Base-by-base conservation (phyloP, 768 basidiomycete species). In the Mycena latifolia region DNA sequence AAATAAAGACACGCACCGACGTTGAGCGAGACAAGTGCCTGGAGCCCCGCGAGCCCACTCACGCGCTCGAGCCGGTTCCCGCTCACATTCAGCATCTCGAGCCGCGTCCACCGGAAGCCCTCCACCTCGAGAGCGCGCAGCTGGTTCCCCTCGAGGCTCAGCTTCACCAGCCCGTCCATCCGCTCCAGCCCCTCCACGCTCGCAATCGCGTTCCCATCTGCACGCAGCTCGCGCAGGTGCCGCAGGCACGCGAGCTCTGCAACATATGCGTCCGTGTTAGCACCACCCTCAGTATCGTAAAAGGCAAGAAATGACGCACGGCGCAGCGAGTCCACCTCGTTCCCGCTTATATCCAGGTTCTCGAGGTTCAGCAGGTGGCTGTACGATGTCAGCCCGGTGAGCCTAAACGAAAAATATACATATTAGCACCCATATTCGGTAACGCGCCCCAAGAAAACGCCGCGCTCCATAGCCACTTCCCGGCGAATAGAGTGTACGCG, bases 311-410 rank as follows among this genome's bases (percentile, higher is more conserved):
- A n/a, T n/a, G 35, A 89, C 94, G 80, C 77, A 97, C 94, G 94
- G 53, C 84, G 86, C 61, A 99, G 82, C 10, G 93, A 93, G 66
- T 97, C 95, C 56, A 99, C 85, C 69, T 93, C 87, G 77, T 99
- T 99, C 73, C 88, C 77, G 76, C 94, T 95, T 66, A 99, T 89
- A 80, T 99, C 95, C 73, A 99, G 85, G 72, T 86, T 88, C 79
- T 96, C 94, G 45, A 99, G 84, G 75, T 94, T 93, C 37, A 84
- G 81, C 72, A 99, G 83, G 77, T 98, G 95, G 75, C 86, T 85
- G 78, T 94, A 97, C 27, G 96, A 95, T 35, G 95, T 95, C 69
- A 96, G 80, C 68, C 89, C 87, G 72, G 94, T 93, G 71, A 99
- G 84, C 70, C 94, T 94, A 77, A 18, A n/a, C n/a, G 31, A 69